phyloP scores from a whole-genome alignment of 192 early-diverging fungal genomes.

The Obelidium mucronatum region DNA sequence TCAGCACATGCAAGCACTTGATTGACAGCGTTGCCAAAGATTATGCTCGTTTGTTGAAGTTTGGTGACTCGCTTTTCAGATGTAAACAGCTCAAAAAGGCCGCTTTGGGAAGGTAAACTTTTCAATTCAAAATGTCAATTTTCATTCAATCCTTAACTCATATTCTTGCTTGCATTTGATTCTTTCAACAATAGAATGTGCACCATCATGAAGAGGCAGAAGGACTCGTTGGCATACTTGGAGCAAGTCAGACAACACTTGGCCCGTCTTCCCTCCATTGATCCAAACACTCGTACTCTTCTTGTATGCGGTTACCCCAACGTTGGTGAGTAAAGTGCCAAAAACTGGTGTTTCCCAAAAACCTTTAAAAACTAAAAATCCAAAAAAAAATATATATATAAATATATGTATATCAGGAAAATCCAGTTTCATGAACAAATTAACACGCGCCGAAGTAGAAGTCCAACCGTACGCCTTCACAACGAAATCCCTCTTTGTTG shows the following conservation, averaged over 20 bases:
- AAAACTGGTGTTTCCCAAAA: neutral
- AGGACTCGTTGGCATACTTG: constrained; percentile 94
- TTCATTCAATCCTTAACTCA: too few species aligned
- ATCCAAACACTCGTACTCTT: constrained; percentile 99
- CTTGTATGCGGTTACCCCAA: constrained; percentile 99
- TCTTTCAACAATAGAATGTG: too few species aligned
- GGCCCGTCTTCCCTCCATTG: constrained; percentile 97
- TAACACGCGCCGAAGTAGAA: constrained; percentile 98
- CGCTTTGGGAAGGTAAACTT: constrained; percentile 78
- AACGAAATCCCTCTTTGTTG: constrained; percentile 99
- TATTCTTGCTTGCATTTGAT: constrained; percentile 4
- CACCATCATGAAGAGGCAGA: constrained; percentile 99
- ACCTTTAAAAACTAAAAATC: too few species aligned
- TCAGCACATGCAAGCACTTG: constrained; percentile 96
- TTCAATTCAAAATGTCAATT: too few species aligned
- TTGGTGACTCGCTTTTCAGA: constrained; percentile 98
- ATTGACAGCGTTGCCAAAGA: constrained; percentile 98
- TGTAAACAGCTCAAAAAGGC: constrained; percentile 99
- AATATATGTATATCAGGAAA: constrained; percentile 57
- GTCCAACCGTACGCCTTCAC: constrained; percentile 99
- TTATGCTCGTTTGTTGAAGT: constrained; percentile 96
- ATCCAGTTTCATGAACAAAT: constrained; percentile 97
- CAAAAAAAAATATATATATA: too few species aligned
- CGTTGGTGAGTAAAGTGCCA: constrained; percentile 95
- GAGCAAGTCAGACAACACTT: constrained; percentile 99